Evolutionary conservation across 2,329 filamentous ascomycete genomes (phyloP), one percentile per base, ranked within the genome.

Genomic region (Fusarium zealandicum): DNA sequence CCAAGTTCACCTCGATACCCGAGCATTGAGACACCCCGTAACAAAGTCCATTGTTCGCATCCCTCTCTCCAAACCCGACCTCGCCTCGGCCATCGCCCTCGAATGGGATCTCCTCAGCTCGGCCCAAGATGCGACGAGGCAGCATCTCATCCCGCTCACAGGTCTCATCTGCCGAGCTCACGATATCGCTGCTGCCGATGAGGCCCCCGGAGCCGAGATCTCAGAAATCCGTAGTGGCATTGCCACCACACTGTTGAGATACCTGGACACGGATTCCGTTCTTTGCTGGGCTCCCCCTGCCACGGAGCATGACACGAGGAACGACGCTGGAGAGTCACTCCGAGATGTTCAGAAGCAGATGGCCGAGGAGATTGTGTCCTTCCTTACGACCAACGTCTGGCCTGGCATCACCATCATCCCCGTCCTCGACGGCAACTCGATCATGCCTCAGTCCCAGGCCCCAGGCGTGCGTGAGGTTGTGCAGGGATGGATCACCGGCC

Each of bases 101-200:
- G 95, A 99, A 78, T 99, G 95, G 95, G 93, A 97, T 72, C 80
- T 89, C 41, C 82, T 99, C 56, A 82, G 87, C 18, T 90, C 90
- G 12, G 86, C 90, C 3, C 88, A 93, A 70, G 91, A 98, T 75
- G 91, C 92, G 0, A 83, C 93, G 32, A 90, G 89, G 72, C 85
- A 90, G 54, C 92, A 98, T 75, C 85, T 96, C 40, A 93, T 97
- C 63, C 95, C 95, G 12, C 79, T 99, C 59, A 98, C 93, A 3
- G 92, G 91, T 40, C 83, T 97, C 13, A 80, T 88, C 17, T 91
- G 92, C 59, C 88, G 95, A 38, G 93, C 92, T 0, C 74, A 93
- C 25, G 93, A 98, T 70, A 90, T 98, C 49, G 80, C 80, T 40
- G 80, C 80, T 16, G 88, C 92, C 63, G 90, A 96, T 63, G 68